phyloP scores from a whole-genome alignment of 164 flowering plant genomes.

The Vitis rotundifolia region DNA sequence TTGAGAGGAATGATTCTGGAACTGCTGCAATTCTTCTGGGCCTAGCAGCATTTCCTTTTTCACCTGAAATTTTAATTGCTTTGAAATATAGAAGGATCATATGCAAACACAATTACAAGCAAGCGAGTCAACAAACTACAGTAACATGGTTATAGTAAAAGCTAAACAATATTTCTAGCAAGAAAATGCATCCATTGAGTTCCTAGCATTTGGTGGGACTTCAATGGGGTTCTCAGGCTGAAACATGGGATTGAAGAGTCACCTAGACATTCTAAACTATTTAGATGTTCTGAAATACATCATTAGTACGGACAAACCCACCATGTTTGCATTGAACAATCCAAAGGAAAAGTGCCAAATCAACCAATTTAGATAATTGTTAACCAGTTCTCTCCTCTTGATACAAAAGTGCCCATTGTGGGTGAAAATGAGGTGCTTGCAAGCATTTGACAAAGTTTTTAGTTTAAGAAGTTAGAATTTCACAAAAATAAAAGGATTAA shows the following conservation, averaged over 20 bases:
- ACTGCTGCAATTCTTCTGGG: conserved; percentile 64
- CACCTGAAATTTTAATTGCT: conserved; percentile 44
- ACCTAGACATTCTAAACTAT: not conserved
- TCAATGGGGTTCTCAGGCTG: not conserved
- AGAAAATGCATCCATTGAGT: not conserved
- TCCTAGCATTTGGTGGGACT: conserved; percentile 2
- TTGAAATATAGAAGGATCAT: conserved; percentile 1
- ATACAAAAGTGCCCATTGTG: too few relatives aligned
- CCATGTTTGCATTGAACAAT: too few relatives aligned
- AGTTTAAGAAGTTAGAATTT: not conserved
- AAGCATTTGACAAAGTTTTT: too few relatives aligned
- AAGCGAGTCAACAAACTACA: not conserved
- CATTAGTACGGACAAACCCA: too few relatives aligned
- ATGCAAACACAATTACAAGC: not conserved
- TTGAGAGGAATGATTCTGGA: conserved; percentile 95
- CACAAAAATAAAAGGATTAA: not conserved
- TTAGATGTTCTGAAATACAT: too few relatives aligned
- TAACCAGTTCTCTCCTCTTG: too few relatives aligned
- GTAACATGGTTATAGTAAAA: not conserved
- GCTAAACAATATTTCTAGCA: not conserved
- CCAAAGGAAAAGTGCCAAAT: too few relatives aligned
- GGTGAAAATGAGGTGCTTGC: too few relatives aligned
- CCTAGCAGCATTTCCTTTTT: conserved; percentile 84
- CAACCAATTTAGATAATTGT: too few relatives aligned
- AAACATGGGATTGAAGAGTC: too few relatives aligned